Evolutionary conservation across 23 red algal species (phyloP).

Genomic region (Gracilaria gracilis): DNA sequence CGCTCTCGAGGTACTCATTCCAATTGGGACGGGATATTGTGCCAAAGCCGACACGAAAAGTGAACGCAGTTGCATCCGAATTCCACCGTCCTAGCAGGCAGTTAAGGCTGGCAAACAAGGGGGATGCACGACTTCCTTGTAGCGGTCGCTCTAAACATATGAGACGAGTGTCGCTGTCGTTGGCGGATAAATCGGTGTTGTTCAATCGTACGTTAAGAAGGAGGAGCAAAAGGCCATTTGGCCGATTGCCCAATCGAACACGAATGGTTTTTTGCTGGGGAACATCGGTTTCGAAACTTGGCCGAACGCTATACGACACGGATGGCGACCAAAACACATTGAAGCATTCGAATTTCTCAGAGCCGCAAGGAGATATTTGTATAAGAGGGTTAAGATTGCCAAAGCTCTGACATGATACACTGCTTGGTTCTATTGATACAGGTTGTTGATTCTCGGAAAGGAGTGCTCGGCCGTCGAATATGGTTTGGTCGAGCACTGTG

Average conservation of each 20-base stretch:
- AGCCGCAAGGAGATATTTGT: neutral
- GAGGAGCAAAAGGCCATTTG: neutral
- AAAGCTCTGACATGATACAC: neutral
- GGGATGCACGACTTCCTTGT: neutral
- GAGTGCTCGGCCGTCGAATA: neutral
- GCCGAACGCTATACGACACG: neutral
- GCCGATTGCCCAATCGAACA: neutral
- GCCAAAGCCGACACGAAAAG: constrained; percentile 6
- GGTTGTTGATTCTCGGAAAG: no score
- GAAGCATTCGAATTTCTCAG: neutral
- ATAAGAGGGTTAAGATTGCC: neutral
- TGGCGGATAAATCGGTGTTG: neutral
- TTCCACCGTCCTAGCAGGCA: constrained; percentile 13
- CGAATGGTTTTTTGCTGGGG: neutral
- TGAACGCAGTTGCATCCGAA: neutral
- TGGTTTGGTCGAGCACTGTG: neutral
- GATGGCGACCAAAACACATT: neutral
- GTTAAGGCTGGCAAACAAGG: neutral
- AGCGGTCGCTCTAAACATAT: constrained; percentile 21
- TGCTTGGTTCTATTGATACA: neutral
- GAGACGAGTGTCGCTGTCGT: constrained; percentile 10
- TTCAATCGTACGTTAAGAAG: neutral
- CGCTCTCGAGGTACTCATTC: neutral
- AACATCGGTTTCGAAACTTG: neutral
- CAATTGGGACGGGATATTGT: neutral